Base-by-base conservation (phyloP, 208 protist species). In the Endotrypanum monterogeii region DNA sequence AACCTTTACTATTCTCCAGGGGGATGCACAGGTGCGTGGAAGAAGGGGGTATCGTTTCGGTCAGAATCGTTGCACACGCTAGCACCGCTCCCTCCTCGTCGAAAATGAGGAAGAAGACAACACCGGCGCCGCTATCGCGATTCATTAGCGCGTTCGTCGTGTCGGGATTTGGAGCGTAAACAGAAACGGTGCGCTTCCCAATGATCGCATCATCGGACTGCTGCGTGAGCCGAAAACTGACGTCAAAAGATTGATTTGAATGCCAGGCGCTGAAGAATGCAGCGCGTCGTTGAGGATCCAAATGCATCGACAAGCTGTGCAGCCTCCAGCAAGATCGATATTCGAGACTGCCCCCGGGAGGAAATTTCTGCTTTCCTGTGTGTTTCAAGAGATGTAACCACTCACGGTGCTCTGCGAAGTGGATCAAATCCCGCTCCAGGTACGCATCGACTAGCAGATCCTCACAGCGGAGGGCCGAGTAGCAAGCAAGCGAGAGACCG, bases 101-200 rank as follows among this genome's bases (percentile, higher is more conserved):
- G 2, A 81, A 41, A 37, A 81, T 48, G 28, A 81, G 76, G n/a
- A 81, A 81, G 39, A 81, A 81, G 50, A 76, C 66, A 65, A 81
- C 76, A 0, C 76, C 71, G n/a, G 62, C 11, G 25, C 25, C 46
- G 4, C 16, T 56, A 18, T 56, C 14, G 57, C 76, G 76, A 25
- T 66, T 63, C 56, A 81, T 61, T 30, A 76, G 66, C 30, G 71
- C 50, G 0, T 61, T 55, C 20, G 46, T 55, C 3, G 66, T 56
- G 28, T 48, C 14, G 6, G 65, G 65, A n/a, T 73, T 52, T 16
- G 76, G 76, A 14, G n/a, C 56, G 41, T 76, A 76, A 46, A 81
- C 76, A 23, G 76, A 62, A 14, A 81, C 73, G n/a, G 66, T 76
- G 71, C 48, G 55, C 57, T 76, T 71, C 9, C 76, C 71, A 30